Base-by-base conservation (phyloP, 495 filamentous ascomycete genomes). In the Amphirosellinia nigrospora region DNA sequence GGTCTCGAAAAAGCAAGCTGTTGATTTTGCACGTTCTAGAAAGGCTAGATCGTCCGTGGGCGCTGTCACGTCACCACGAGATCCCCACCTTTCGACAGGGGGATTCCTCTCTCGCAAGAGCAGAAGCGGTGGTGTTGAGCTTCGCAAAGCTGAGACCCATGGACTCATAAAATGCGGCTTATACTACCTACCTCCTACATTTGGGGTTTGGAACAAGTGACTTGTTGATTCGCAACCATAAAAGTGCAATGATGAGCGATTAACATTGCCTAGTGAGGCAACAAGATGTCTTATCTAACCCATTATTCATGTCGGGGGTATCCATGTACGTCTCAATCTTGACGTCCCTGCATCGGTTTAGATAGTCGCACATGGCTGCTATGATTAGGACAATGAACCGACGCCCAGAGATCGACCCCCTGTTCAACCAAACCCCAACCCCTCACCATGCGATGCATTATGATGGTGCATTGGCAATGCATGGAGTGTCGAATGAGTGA, bases 391-490 rank as follows among this genome's bases (percentile, higher is more conserved):
- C 21, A 38, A 39, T 10, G 45, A 60, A 39, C 15, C 15, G 34
- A 26, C 36, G 55, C 53, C 39, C 39, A 61, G 30, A 61, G 43
- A 68, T 61, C 66, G 19, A 13, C 58, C 50, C 63, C 63, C 46
- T 36, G 64, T 13, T 32, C 66, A 61, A 30, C 50, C 66, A n/a
- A 50, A 19, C 43, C 66, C 55, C 53, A 39, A 56, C 58, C 67
- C 67, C 67, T 69, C 67, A 55, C 32, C 23, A 63, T 69, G 59
- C 67, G 45, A 69, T 69, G 67, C 59, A 64, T 69, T 69, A 63
- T 64, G 67, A 69, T 63, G 67, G 58, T 62, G 66, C 58, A 62
- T 53, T 26, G 46, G 32, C 28, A 19, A 28, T 39, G 34, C 59
- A 46, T 55, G 67, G 46, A 38, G 43, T 34, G 56, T 41, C 56